Base-by-base conservation (phyloP, 805 yeast genomes). In the Ogataea allantospora region DNA sequence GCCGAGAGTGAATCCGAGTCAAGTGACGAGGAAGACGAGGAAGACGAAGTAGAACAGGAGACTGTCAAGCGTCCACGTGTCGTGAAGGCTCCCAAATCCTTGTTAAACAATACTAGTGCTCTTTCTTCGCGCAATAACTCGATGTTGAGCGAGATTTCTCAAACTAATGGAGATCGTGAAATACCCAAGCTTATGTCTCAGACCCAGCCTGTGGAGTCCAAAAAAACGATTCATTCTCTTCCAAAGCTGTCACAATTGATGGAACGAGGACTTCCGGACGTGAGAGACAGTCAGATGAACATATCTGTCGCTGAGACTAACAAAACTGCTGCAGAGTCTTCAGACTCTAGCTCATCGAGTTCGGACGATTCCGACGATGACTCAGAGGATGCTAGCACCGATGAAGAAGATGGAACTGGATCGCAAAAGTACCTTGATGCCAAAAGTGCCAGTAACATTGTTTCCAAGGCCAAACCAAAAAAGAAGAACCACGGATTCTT, bases 211-310 rank as follows among this genome's bases (percentile, higher is more conserved):
- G 24, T n/a, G 4, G 23, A 21, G 5, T 3, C 23, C 8, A 21
- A 10, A 14, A 16, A 15, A n/a, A 12, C 16, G n/a, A 35, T 38
- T 10, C 23, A 43, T 2, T 38, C 46, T 1, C 49, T 59, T 14
- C 73, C 80, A 0, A 66, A 84, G 1, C 58, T 82, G 21, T 71
- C 77, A 3, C 83, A 80, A 43, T 62, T 82, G 42, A 79, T 72
- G 4, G 67, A 71, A n/a, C 66, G 80, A 35, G 88, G 86, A 4
- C 70, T 81, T 9, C 88, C 88, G 2, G 84, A 76, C 14, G 86
- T 81, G 0, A 71, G 68, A 38, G 85, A 79, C 4, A 40, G 41
- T 41, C 35, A 15, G 33, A 27, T 21, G 10, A 12, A 13, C n/a
- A 27, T 9, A 6, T 12, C 37, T 18, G 26, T 9, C 11, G 19